Evolutionary conservation across 345 rosid species (phyloP), one percentile per base, ranked within the genome.

Genomic region (Rhizophora mangle): DNA sequence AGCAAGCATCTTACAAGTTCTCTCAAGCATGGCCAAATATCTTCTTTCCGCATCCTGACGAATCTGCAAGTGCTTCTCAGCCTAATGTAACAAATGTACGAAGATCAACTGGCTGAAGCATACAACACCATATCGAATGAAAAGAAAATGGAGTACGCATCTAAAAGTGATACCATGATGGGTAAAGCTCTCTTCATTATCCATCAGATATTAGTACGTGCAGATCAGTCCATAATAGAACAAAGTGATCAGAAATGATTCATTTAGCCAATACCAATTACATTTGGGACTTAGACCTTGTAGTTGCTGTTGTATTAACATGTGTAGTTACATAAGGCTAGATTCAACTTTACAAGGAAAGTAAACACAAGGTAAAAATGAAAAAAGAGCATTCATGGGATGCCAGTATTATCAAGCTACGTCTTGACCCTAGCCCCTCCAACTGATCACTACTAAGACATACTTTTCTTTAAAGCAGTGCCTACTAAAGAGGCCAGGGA

Each of bases 1-100:
- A 0, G 87, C 85, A 22, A 88, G 85, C 84, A 88, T 82, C 85
- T 81, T 84, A 71, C 89, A 88, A 56, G 89, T 85, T 74, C 85
- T 80, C 63, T 88, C 93, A 27, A 88, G 88, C 89, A 85, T 84
- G 49, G 86, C 76, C 78, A 85, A 71, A 70, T 85, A 88, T 75
- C 81, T 85, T 34, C 78, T 56, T 68, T 88, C 86, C 1, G 93
- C 93, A 74, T 88, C 88, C 74, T 79, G 86, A 20, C 88, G 85
- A 60, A 88, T 82, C 66, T 81, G 85, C 80, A 88, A 67, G 81
- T 84, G 93, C 77, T 88, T 88, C 74, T 88, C 88, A 2, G 83
- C 93, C 86, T 88, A 57, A 57, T 68, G 65, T 3, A 64, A 53
- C 20, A 57, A 65, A 37, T 16, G 47, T n/a, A 61, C 37, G 9